Conservation (phyloP, 805 yeast genomes). For the Kodamaea laetipori region DNA sequence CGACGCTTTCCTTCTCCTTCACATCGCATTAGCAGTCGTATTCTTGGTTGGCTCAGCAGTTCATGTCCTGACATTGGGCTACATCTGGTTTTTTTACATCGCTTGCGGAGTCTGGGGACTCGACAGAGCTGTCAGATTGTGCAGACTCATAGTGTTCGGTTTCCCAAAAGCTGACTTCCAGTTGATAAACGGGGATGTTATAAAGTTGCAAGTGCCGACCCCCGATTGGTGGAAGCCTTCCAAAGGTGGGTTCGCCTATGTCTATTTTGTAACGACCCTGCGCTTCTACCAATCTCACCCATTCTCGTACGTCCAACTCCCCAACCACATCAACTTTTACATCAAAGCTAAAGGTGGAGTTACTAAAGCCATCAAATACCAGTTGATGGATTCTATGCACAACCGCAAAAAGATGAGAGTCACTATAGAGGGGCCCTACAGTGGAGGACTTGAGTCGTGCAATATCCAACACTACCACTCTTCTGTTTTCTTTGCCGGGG, state of each 20-base stretch:
- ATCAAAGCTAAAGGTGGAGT: conserved; percentile 57
- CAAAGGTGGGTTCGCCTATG: conserved; percentile 62
- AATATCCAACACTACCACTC: conserved; percentile 51
- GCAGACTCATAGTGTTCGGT: conserved; percentile 36
- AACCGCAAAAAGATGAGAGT: conserved; percentile 38
- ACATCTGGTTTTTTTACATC: conserved; percentile 31
- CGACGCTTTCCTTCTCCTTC: conserved; percentile 37
- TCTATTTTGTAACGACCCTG: conserved; percentile 49
- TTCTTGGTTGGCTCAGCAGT: conserved; percentile 49
- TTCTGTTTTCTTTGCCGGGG: conserved; percentile 58
- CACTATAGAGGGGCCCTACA: conserved; percentile 64
- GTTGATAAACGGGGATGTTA: conserved; percentile 36
- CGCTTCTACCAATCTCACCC: conserved; percentile 72
- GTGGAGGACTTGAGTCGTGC: conserved; percentile 31
- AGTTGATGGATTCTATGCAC: conserved; percentile 20
- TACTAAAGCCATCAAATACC: conserved; percentile 41
- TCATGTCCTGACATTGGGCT: conserved; percentile 42
- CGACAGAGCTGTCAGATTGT: conserved; percentile 34
- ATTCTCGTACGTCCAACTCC: conserved; percentile 48
- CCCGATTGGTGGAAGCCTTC: conserved; percentile 38
- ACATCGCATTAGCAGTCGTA: conserved; percentile 44
- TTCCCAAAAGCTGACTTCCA: conserved; percentile 36
- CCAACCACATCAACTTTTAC: conserved; percentile 42
- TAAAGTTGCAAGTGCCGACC: conserved; percentile 36
- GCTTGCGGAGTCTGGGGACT: conserved; percentile 39